Evolutionary conservation across 2,329 filamentous ascomycete genomes (phyloP).

Genomic region (Sphaerulina populicola): DNA sequence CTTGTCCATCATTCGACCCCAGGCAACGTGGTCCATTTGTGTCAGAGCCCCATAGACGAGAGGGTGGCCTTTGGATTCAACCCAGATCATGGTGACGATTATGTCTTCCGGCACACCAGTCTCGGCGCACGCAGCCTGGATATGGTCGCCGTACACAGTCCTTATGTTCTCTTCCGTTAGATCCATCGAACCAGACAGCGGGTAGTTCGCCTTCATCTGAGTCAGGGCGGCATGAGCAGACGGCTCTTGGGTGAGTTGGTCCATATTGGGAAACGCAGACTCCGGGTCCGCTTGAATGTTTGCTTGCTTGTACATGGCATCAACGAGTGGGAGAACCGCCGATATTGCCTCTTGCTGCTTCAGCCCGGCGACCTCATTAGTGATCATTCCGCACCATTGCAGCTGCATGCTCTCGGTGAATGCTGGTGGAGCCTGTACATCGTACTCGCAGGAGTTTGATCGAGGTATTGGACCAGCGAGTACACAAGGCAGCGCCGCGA

Average conservation of each 20-base stretch:
- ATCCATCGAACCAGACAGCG: slow-evolving; percentile 15
- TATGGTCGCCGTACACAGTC: slow-evolving; percentile 11
- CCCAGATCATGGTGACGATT: slow-evolving; percentile 15
- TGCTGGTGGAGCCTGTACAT: slow-evolving; percentile 1
- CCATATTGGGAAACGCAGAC: slow-evolving; percentile 8
- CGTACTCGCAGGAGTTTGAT: slow-evolving; percentile 6
- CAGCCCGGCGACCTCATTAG: slow-evolving; percentile 8
- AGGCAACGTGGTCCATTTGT: slow-evolving; percentile 10
- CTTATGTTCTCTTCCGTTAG: slow-evolving; percentile 12
- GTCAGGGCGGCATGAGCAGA: slow-evolving; percentile 11
- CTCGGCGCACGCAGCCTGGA: slow-evolving; percentile 8
- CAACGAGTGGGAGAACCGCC: not conserved
- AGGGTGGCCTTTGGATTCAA: slow-evolving; percentile 15
- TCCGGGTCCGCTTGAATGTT: slow-evolving; percentile 3
- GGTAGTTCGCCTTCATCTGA: slow-evolving; percentile 12
- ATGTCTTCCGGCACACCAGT: slow-evolving; percentile 11
- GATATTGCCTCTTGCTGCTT: slow-evolving; percentile 1
- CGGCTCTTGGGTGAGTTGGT: slow-evolving; percentile 10
- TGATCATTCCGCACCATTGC: slow-evolving; percentile 16
- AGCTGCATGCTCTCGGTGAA: slow-evolving; percentile 5
- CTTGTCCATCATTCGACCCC: slow-evolving; percentile 10
- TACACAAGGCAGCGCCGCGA: slow-evolving; percentile 2
- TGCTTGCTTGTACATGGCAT: slow-evolving; percentile 11
- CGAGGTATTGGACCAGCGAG: slow-evolving; percentile 5
- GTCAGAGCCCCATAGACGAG: slow-evolving; percentile 11